Evolutionary conservation across 2,329 filamentous ascomycete species (phyloP).

Genomic region (Hymenoscyphus repandus): DNA sequence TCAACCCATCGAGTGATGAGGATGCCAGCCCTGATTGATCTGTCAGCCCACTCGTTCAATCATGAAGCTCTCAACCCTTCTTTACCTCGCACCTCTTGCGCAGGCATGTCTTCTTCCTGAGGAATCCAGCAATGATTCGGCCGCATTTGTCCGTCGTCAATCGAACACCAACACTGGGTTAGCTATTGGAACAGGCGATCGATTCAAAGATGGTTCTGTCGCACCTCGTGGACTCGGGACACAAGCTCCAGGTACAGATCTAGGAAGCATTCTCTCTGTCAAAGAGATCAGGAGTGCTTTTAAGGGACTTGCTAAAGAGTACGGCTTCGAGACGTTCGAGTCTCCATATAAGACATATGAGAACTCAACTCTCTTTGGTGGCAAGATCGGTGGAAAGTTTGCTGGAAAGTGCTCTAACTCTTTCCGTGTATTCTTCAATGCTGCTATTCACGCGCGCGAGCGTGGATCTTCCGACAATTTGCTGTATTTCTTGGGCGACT

Average conservation of each 20-base stretch:
- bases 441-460: constrained; percentile 52
- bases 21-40: no score
- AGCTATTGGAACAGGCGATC: constrained; percentile 39
- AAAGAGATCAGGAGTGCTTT: constrained; percentile 37
- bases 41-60: no score
- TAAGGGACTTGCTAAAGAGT: constrained; percentile 35
- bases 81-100: not conserved
- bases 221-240: constrained; percentile 38
- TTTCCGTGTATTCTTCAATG: constrained; percentile 47
- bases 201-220: constrained; percentile 35
- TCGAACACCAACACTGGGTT: constrained; percentile 16
- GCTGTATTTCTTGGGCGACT: constrained; percentile 53
- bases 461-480: constrained; percentile 51
- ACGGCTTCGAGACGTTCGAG: constrained; percentile 35
- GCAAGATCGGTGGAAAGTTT: constrained; percentile 29
- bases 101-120: not conserved
- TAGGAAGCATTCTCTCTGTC: constrained; percentile 38
- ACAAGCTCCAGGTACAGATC: constrained; percentile 28
- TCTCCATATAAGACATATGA: constrained; percentile 40
- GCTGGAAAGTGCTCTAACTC: constrained; percentile 38
- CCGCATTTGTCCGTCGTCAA: not conserved
- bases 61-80: not conserved
- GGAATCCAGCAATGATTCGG: not conserved
- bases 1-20: no score
- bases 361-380: constrained; percentile 35